Conservation (phyloP, 2,329 filamentous ascomycete species). For the Byssochlamys sp. region DNA sequence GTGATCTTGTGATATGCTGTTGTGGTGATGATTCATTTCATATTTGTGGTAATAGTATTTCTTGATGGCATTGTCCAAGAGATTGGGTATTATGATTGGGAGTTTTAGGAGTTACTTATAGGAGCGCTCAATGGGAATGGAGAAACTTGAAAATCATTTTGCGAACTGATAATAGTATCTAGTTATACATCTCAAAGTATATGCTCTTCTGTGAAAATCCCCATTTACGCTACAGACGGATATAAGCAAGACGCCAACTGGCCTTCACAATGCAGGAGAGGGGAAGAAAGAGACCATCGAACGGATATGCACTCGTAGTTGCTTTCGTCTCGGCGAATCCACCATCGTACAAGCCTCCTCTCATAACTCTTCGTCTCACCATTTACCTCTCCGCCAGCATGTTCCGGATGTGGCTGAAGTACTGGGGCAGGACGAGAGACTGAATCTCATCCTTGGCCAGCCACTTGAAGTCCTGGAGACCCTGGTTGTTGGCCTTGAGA, state of each 20-base stretch:
- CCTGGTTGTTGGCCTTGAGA: constrained; percentile 60
- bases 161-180: constrained; percentile 10
- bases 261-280: constrained; percentile 8
- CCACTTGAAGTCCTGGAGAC: constrained; percentile 81
- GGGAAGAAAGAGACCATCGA: not conserved
- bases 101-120: not conserved
- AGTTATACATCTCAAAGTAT: constrained; percentile 32
- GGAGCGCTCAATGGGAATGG: not conserved
- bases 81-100: constrained; percentile 7
- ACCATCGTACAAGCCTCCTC: not conserved
- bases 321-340: not conserved
- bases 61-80: constrained; percentile 1
- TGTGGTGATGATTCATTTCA: not conserved
- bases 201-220: constrained; percentile 20
- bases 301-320: not conserved
- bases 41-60: not conserved
- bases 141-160: not conserved
- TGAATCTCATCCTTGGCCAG: constrained; percentile 78
- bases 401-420: constrained; percentile 67
- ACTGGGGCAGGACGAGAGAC: constrained; percentile 54
- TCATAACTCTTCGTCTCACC: not conserved
- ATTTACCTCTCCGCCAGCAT: constrained; percentile 70
- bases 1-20: not conserved
- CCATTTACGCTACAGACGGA: constrained; percentile 5
- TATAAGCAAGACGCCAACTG: constrained; percentile 1